Base-by-base conservation (phyloP, 441 rosid genomes). In the Adansonia madagascariensis region DNA sequence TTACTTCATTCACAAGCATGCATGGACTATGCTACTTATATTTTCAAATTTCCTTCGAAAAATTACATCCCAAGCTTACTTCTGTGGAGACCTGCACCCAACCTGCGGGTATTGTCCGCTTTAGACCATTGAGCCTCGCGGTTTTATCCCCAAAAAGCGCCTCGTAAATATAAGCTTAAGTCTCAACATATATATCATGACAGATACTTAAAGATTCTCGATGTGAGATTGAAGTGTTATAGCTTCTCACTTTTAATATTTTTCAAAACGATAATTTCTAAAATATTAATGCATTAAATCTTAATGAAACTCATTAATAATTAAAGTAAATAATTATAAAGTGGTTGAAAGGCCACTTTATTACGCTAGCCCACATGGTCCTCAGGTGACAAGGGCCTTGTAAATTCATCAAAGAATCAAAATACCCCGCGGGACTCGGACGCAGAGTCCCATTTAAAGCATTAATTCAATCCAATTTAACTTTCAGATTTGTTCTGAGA, bases 301-400 rank as follows among this genome's bases (percentile, higher is more conserved):
- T 17, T 55, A 17, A 55, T 17, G 3, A 55, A n/a, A n/a, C 17
- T 6, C 22, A n/a, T 55, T 17, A 55, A 17, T 8, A 44, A 44
- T 8, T 44, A 8, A 44, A 44, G 9, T 2, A 9, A 47, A 47
- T 9, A 47, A 8, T 47, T 9, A 9, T 35, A 35, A 35, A 35
- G 6, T 35, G 41, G 20, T 53, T n/a, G 22, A 18, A 17, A 55
- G 18, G 50, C 70, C 49, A 8, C 70, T 41, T 68, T 47, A 22
- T 47, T 14, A 14, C 43, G 11, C 73, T 24, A 49, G 57, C 73
- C 73, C 73, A 69, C 20, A 49, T 69, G 73, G 61, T 35, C 24
- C 47, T 27, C 46, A 52, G 61, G 61, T 15, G 61, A 11, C 27
- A 15, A 14, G 27, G 74, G 74, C 74, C 62, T n/a, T 31, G 62